Conservation (phyloP, 805 yeast species). For the Nakazawaea wickerhamii region DNA sequence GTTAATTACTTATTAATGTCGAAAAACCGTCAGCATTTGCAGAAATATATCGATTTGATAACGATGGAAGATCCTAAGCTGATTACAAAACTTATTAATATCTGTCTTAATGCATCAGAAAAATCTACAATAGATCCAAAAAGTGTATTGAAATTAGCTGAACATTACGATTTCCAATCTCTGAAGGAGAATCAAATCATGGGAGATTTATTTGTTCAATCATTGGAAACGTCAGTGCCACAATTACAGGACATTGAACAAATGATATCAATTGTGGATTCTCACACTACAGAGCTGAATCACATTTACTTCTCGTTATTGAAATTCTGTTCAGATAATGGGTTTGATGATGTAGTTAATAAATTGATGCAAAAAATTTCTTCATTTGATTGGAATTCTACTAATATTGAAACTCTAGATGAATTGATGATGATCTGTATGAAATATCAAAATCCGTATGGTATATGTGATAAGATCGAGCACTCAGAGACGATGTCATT, state of each 20-base stretch:
- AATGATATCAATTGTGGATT: constrained; percentile 17
- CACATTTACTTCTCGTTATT: constrained; percentile 15
- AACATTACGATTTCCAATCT: constrained; percentile 13
- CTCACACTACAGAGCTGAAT: constrained; percentile 16
- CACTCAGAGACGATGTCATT: constrained; percentile 23
- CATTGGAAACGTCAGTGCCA: constrained; percentile 12
- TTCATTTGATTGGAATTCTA: constrained; percentile 10
- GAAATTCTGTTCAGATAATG: constrained; percentile 25
- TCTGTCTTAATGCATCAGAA: constrained; percentile 27
- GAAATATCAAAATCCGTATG: constrained; percentile 22
- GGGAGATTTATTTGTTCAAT: constrained; percentile 11
- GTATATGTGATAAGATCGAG: constrained; percentile 16
- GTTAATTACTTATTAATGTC: constrained; percentile 27
- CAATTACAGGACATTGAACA: constrained; percentile 20
- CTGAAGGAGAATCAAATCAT: neutral
- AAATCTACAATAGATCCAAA: constrained; percentile 23
- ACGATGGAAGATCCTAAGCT: constrained; percentile 20
- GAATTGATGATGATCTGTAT: constrained; percentile 23
- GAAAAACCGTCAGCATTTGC: constrained; percentile 20
- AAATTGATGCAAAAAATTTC: constrained; percentile 19
- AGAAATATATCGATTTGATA: constrained; percentile 24
- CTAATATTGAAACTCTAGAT: constrained; percentile 13
- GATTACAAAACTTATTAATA: constrained; percentile 19
- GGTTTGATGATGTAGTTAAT: constrained; percentile 20
- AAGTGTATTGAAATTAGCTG: constrained; percentile 19